Evolutionary conservation across 352 stramenopile genomes (phyloP).

Genomic region (Phytophthora pini): DNA sequence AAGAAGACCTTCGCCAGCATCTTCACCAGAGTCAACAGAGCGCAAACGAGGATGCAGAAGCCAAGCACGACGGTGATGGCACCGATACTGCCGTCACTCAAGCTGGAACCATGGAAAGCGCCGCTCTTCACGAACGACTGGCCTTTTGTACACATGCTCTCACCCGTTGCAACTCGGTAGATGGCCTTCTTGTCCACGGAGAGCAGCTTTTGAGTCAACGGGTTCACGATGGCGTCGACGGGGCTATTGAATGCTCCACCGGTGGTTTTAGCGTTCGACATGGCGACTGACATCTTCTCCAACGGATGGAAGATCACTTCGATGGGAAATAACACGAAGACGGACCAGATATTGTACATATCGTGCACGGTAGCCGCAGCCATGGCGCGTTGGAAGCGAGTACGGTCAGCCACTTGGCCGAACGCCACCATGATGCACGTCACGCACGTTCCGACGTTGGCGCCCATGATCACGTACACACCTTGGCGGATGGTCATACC

Average conservation of each 20-base stretch:
- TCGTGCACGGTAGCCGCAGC: constrained; percentile 53
- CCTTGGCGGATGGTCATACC: constrained; percentile 74
- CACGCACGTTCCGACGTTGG: constrained; percentile 90
- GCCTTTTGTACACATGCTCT: constrained; percentile 22
- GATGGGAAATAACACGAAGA: constrained; percentile 70
- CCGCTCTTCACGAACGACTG: constrained; percentile 43
- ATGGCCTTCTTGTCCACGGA: constrained; percentile 43
- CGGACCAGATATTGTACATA: constrained; percentile 90
- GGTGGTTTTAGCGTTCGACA: constrained; percentile 35
- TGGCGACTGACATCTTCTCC: constrained; percentile 48
- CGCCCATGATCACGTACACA: constrained; percentile 91
- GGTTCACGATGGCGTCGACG: constrained; percentile 46
- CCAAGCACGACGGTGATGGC: constrained; percentile 50
- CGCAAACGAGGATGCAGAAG: constrained; percentile 45
- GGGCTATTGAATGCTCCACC: constrained; percentile 45
- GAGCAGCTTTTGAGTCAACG: constrained; percentile 36
- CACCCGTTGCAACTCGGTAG: constrained; percentile 35
- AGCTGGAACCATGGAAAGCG: constrained; percentile 28
- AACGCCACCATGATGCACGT: constrained; percentile 92
- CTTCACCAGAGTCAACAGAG: constrained; percentile 48
- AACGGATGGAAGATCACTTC: constrained; percentile 65
- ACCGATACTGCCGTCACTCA: constrained; percentile 47
- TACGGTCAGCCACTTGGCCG: constrained; percentile 74
- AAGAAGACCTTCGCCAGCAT: constrained; percentile 67
- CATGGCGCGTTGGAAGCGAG: constrained; percentile 67